Evolutionary conservation across 2,329 filamentous ascomycete genomes (phyloP).

Genomic region (Thermomyces lanuginosus): DNA sequence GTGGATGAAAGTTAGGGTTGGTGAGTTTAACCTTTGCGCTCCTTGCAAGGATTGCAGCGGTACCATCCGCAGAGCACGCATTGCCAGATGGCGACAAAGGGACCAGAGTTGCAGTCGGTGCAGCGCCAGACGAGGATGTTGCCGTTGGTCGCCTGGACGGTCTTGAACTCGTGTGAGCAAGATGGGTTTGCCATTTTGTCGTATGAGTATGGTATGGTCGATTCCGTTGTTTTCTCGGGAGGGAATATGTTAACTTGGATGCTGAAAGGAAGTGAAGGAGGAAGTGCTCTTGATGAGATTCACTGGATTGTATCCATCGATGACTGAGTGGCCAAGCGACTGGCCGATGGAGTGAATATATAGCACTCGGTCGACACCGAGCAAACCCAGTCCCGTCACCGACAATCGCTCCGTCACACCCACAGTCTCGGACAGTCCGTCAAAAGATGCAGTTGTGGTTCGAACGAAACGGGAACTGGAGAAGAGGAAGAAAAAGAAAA

Average conservation of each 20-base stretch:
- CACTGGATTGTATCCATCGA: too few relatives aligned
- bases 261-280: too few relatives aligned
- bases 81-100: conserved; percentile 27
- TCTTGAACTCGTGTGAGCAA: conserved; percentile 23
- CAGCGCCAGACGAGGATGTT: conserved; percentile 30
- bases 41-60: conserved; percentile 26
- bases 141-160: conserved; percentile 26
- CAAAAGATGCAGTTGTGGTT: conserved; percentile 2
- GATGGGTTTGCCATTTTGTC: conserved; percentile 24
- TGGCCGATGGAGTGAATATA: too few relatives aligned
- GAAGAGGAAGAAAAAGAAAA: not conserved
- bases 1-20: too few relatives aligned
- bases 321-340: too few relatives aligned
- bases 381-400: too few relatives aligned
- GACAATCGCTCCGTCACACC: too few relatives aligned
- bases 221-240: conserved; percentile 4
- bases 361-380: too few relatives aligned
- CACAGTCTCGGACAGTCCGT: too few relatives aligned
- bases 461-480: not conserved
- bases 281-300: too few relatives aligned
- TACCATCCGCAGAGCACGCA: conserved; percentile 28
- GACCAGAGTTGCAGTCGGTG: conserved; percentile 26
- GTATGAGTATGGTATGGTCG: conserved; percentile 1
- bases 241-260: too few relatives aligned
- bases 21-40: conserved; percentile 18